Evolutionary conservation across 177 flowering plant genomes (phyloP).

Genomic region (Vitis hybrid): DNA sequence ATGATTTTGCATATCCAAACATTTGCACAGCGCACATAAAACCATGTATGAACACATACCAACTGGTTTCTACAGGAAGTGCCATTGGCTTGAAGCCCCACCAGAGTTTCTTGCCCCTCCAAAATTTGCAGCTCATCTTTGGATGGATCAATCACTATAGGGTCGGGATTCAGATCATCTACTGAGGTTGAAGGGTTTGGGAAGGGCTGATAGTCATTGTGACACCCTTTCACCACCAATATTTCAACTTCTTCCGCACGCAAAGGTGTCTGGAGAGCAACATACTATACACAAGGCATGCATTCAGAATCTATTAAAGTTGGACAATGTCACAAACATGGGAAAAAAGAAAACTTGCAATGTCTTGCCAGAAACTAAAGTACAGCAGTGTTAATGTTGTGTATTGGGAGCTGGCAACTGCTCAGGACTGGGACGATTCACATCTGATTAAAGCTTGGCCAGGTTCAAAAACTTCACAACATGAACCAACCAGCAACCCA

Average conservation of each 20-base stretch:
- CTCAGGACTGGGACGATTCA: too few relatives aligned
- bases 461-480: too few relatives aligned
- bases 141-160: slow-evolving; percentile 3
- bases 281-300: slow-evolving; percentile 35
- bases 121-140: slow-evolving; percentile 28
- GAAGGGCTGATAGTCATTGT: neutral
- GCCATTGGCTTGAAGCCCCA: slow-evolving; percentile 19
- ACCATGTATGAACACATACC: slow-evolving; percentile 22
- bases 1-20: too few relatives aligned
- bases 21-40: too few relatives aligned
- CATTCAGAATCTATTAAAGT: slow-evolving; percentile 3
- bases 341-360: neutral
- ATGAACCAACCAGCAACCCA: too few relatives aligned
- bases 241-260: slow-evolving; percentile 58
- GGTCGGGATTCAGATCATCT: slow-evolving; percentile 18
- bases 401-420: too few relatives aligned
- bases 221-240: slow-evolving; percentile 18
- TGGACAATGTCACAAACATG: neutral
- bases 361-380: too few relatives aligned
- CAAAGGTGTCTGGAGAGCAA: slow-evolving; percentile 45
- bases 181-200: slow-evolving; percentile 19
- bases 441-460: too few relatives aligned
- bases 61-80: slow-evolving; percentile 23
- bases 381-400: neutral
- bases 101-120: slow-evolving; percentile 36